Conservation (phyloP, 1,139 yeast genomes). For the Citeromyces siamensis region DNA sequence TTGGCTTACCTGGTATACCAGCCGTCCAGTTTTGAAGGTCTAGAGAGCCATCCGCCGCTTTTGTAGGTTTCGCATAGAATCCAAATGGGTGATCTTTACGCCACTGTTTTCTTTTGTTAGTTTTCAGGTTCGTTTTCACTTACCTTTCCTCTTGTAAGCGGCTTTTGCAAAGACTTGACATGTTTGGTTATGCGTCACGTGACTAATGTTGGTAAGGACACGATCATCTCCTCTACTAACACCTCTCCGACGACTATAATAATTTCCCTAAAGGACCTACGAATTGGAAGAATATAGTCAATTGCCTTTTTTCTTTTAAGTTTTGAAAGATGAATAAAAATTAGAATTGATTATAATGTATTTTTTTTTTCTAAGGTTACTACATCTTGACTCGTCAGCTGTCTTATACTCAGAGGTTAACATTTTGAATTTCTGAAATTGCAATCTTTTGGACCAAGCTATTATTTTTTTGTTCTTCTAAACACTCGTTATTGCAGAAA, state of each 20-base stretch:
- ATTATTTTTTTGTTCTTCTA: no score
- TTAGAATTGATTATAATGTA: no score
- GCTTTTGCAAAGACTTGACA: conserved; percentile 40
- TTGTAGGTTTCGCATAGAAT: conserved; percentile 82
- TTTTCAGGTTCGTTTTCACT: conserved; percentile 9
- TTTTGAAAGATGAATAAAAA: no score
- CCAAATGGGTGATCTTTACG: conserved; percentile 98
- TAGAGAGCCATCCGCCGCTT: conserved; percentile 66
- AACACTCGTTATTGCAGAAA: no score
- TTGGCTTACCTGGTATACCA: conserved; percentile 87
- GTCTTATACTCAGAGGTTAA: no score
- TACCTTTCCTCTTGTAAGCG: conserved; percentile 71
- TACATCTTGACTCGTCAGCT: no score
- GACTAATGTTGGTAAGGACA: conserved; percentile 3
- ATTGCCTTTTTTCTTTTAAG: no score
- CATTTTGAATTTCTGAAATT: no score
- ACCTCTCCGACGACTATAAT: neutral
- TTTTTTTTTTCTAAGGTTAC: no score
- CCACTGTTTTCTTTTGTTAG: conserved; percentile 74
- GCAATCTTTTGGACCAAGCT: no score
- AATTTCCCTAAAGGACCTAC: no score
- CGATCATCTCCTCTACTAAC: neutral
- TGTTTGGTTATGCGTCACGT: neutral
- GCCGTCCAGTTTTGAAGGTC: conserved; percentile 86
- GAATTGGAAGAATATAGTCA: no score